Evolutionary conservation across 2,329 filamentous ascomycete genomes (phyloP).

Genomic region (Chrysoporthe austroafricana): DNA sequence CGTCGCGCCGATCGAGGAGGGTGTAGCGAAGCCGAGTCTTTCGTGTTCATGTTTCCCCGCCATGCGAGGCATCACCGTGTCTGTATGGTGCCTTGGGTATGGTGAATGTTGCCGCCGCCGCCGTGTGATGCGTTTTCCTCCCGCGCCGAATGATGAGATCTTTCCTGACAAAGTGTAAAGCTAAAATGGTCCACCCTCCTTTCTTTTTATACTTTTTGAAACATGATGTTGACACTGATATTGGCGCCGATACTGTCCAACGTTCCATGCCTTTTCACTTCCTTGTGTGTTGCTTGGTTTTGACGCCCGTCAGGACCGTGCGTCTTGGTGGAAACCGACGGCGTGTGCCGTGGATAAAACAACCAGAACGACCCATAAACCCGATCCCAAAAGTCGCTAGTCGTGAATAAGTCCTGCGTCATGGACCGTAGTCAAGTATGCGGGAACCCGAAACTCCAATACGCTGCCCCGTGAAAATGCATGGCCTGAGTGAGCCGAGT

Average conservation of each 20-base stretch:
- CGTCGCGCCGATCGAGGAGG: background rate
- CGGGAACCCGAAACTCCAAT: conserved; percentile 27
- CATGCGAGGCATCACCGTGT: background rate
- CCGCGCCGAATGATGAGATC: conserved; percentile 23
- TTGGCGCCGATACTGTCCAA: conserved; percentile 7
- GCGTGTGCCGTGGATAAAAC: conserved; percentile 10
- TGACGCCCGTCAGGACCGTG: conserved; percentile 9
- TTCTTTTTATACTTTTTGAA: conserved; percentile 22
- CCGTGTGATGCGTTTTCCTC: conserved; percentile 16
- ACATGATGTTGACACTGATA: conserved; percentile 10
- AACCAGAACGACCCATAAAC: conserved; percentile 8
- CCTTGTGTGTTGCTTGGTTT: conserved; percentile 16
- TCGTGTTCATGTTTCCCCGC: background rate
- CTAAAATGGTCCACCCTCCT: conserved; percentile 19
- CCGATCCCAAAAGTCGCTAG: conserved; percentile 1
- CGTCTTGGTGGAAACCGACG: conserved; percentile 5
- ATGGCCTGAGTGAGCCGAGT: conserved; percentile 18
- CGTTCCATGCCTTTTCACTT: conserved; percentile 17
- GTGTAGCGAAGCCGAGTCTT: background rate
- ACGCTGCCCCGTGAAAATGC: conserved; percentile 27
- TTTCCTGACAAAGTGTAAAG: conserved; percentile 20
- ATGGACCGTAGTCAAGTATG: conserved; percentile 21
- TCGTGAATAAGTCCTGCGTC: conserved; percentile 14
- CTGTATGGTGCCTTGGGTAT: conserved; percentile 16
- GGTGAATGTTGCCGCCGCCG: conserved; percentile 20